These are phyloP conservation scores for Cicer cuneatum DNA, from an alignment of 306 rosid genomes.

Conservation along the genomic window DNA sequence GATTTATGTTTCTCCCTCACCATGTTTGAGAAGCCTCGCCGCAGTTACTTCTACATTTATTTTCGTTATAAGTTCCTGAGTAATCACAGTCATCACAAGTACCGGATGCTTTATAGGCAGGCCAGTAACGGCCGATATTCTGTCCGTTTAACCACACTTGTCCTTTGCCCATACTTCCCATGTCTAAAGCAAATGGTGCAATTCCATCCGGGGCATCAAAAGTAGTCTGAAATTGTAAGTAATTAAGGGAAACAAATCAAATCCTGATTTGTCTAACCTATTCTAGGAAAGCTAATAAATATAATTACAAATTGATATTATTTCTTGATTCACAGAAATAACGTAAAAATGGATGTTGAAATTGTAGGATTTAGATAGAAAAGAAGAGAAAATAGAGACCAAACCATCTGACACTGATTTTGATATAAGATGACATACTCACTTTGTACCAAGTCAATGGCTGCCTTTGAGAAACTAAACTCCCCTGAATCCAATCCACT, in stretches of 20 bases:
- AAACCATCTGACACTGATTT: background rate
- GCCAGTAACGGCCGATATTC: constrained; percentile 91
- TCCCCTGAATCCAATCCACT: constrained; percentile 86
- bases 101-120: constrained; percentile 91
- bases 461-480: constrained; percentile 65
- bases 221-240: constrained; percentile 59
- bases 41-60: constrained; percentile 80
- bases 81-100: constrained; percentile 72
- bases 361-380: background rate
- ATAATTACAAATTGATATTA: too few species aligned
- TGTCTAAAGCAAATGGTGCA: constrained; percentile 87
- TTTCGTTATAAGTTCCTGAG: constrained; percentile 80
- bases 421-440: constrained; percentile 42
- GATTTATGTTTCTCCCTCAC: constrained; percentile 62
- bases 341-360: constrained; percentile 27
- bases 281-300: too few species aligned
- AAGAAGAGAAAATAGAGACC: constrained; percentile 15
- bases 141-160: constrained; percentile 92
- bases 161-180: constrained; percentile 97
- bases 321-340: constrained; percentile 1
- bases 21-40: constrained; percentile 98
- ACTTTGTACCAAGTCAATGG: constrained; percentile 96
- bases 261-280: too few species aligned
- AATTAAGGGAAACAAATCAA: too few species aligned
- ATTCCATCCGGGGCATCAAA: constrained; percentile 82